These are phyloP conservation scores for Magnusiomyces magnusii DNA, from an alignment of 1,139 yeast species.

Conservation along the genomic window DNA sequence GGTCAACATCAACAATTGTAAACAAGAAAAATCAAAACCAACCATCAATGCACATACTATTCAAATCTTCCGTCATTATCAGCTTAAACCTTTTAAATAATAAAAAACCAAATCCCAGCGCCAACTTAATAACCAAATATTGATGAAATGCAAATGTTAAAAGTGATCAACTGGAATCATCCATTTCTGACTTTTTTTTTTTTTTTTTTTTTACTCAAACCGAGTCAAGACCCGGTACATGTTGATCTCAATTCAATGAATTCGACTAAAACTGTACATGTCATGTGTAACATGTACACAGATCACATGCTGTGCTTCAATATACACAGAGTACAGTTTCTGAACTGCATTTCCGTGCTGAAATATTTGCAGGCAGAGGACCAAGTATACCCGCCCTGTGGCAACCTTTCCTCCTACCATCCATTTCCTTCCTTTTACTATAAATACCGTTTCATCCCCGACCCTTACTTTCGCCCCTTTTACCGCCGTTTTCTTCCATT, in stretches of 20 bases:
- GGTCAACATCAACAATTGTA: neutral
- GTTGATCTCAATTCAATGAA: too few relatives aligned
- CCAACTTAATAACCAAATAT: too few relatives aligned
- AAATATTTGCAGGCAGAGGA: neutral
- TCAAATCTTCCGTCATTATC: neutral
- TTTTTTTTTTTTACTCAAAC: too few relatives aligned
- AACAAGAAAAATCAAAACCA: neutral
- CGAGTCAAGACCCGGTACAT: too few relatives aligned
- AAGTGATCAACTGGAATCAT: too few relatives aligned
- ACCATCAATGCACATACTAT: neutral
- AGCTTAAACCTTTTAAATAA: neutral
- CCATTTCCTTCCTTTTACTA: slow-evolving; percentile 8
- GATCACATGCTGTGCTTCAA: neutral
- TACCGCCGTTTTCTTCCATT: neutral
- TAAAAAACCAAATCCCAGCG: neutral
- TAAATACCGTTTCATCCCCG: slow-evolving; percentile 1
- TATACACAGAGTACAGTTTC: neutral
- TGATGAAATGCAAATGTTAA: too few relatives aligned
- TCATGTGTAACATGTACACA: neutral
- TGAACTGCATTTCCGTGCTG: neutral
- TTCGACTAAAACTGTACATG: too few relatives aligned
- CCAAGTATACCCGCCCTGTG: slow-evolving; percentile 16
- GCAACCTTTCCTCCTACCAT: slow-evolving; percentile 22
- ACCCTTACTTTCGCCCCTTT: neutral
- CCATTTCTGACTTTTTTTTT: too few relatives aligned